Conservation (phyloP, 805 yeast genomes). For the Gaillardinia entomophila region DNA sequence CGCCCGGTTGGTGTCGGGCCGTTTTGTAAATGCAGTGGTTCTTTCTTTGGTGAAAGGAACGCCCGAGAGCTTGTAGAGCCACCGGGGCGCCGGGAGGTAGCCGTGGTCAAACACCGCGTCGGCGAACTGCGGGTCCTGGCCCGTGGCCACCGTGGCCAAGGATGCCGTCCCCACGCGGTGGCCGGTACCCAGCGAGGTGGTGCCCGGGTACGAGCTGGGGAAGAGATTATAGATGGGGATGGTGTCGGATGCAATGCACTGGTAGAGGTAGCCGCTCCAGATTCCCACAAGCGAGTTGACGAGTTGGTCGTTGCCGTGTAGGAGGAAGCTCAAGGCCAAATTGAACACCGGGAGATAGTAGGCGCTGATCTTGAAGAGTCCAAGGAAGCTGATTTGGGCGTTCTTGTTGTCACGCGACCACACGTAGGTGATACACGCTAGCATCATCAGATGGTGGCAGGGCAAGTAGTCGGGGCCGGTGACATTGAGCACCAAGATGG, state of each 20-base stretch:
- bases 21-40: constrained; percentile 20
- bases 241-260: constrained; percentile 57
- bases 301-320: constrained; percentile 38
- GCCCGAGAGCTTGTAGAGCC: constrained; percentile 25
- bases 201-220: constrained; percentile 22
- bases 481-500: constrained; percentile 22
- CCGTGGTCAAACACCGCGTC: constrained; percentile 49
- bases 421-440: constrained; percentile 52
- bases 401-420: constrained; percentile 58
- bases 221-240: constrained; percentile 34
- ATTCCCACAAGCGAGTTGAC: constrained; percentile 45
- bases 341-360: constrained; percentile 46
- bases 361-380: constrained; percentile 48
- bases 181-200: constrained; percentile 5
- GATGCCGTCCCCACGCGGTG: constrained; percentile 28
- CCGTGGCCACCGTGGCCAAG: constrained; percentile 3
- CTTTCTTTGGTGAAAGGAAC: constrained; percentile 22
- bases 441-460: constrained; percentile 33
- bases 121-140: constrained; percentile 9
- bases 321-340: constrained; percentile 26
- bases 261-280: constrained; percentile 52
- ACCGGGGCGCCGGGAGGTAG: constrained; percentile 49
- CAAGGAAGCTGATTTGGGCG: constrained; percentile 48
- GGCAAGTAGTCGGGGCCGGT: constrained; percentile 12
- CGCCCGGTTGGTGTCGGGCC: constrained; percentile 1